Conservation (phyloP, 768 basidiomycete genomes). For the Plicaturopsis crispa region DNA sequence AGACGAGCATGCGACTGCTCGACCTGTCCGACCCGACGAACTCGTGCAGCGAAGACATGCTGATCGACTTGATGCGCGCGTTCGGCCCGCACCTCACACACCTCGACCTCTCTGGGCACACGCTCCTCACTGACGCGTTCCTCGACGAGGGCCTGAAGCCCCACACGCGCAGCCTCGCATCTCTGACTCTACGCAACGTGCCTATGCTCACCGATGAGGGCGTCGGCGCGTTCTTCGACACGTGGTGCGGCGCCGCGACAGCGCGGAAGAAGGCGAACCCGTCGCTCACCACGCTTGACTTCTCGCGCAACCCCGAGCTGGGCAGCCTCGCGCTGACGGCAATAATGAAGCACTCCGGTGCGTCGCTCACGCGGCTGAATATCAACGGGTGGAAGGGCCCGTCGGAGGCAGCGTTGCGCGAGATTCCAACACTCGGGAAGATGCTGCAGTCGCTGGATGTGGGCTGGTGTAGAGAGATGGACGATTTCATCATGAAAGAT, state of each 20-base stretch:
- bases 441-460: conserved; percentile 61
- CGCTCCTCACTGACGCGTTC: conserved; percentile 49
- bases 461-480: conserved; percentile 78
- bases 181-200: not conserved
- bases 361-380: conserved; percentile 46
- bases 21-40: conserved; percentile 61
- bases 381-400: conserved; percentile 76
- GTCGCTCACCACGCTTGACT: conserved; percentile 44
- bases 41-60: conserved; percentile 47
- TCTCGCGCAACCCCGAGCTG: conserved; percentile 57
- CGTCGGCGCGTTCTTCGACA: conserved; percentile 58
- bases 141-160: conserved; percentile 53
- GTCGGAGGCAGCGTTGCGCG: conserved; percentile 35
- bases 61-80: conserved; percentile 44
- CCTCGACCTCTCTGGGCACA: conserved; percentile 70
- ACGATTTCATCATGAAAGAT: conserved; percentile 75
- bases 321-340: conserved; percentile 47
- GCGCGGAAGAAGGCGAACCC: conserved; percentile 22
- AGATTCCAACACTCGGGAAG: conserved; percentile 24
- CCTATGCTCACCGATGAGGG: conserved; percentile 63
- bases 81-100: conserved; percentile 49
- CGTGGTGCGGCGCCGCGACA: conserved; percentile 27
- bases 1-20: conserved; percentile 41
- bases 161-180: conserved; percentile 39
- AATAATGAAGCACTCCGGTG: conserved; percentile 63